Percentiles rank a stretch among this genome's conserved stretches.
Conservation (phyloP, 371 early-diverging fungal species). For the Mucor velutinosus region DNA sequence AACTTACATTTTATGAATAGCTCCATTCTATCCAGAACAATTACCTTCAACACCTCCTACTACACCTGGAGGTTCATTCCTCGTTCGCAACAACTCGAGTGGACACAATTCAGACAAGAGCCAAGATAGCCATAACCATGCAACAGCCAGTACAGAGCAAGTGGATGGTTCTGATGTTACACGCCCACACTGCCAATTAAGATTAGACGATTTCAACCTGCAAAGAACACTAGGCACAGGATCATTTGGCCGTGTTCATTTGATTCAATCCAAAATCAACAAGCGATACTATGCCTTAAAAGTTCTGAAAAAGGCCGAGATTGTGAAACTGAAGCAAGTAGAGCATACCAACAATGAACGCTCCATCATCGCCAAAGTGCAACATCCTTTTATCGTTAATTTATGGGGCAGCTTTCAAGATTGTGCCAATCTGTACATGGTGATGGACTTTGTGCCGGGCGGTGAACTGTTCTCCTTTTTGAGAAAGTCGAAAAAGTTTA, state of each 20-base stretch:
- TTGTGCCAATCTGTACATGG: slow-evolving; percentile 83
- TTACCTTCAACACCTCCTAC: slow-evolving; percentile 23
- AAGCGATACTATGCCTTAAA: slow-evolving; percentile 87
- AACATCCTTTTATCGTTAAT: slow-evolving; percentile 89
- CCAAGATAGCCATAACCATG: not conserved
- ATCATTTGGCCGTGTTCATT: slow-evolving; percentile 95
- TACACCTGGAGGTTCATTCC: slow-evolving; percentile 21
- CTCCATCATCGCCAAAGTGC: slow-evolving; percentile 72
- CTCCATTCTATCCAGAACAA: slow-evolving; percentile 14
- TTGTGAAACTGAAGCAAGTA: slow-evolving; percentile 93
- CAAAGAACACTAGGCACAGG: slow-evolving; percentile 86
- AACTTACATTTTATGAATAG: not conserved
- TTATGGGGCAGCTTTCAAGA: slow-evolving; percentile 90
- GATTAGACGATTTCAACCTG: slow-evolving; percentile 47
- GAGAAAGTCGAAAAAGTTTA: slow-evolving; percentile 67
- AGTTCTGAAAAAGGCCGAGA: slow-evolving; percentile 85
- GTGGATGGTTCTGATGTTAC: slow-evolving; percentile 18
- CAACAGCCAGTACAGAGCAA: not conserved
- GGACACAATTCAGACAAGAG: not conserved
- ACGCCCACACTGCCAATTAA: slow-evolving; percentile 20
- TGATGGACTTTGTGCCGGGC: slow-evolving; percentile 94
- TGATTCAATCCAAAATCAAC: slow-evolving; percentile 69
- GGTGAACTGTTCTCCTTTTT: slow-evolving; percentile 91
- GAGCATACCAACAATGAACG: slow-evolving; percentile 87
- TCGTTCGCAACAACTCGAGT: slow-evolving; percentile 1